Conservation (phyloP, 2,329 filamentous ascomycete species). For the Emericellopsis cladophorae region DNA sequence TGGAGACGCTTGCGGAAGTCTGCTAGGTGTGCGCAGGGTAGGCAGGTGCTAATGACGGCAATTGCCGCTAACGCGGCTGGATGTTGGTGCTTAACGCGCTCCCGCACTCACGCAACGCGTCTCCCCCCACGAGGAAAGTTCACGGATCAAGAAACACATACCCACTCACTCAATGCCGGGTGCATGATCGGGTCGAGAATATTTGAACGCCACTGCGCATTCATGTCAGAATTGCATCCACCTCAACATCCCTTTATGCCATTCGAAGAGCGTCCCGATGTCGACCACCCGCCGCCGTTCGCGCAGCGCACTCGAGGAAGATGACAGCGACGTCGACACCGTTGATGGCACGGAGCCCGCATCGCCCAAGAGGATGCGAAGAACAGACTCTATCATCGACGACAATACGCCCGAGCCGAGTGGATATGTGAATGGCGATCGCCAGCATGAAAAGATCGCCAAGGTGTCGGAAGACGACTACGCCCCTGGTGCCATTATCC, state of each 20-base stretch:
- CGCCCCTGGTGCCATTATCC: slow-evolving; percentile 74
- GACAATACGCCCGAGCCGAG: too few species aligned
- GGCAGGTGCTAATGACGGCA: too few species aligned
- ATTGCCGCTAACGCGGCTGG: too few species aligned
- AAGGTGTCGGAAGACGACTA: slow-evolving; percentile 20
- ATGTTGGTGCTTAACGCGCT: too few species aligned
- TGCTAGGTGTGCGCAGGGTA: background rate
- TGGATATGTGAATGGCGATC: slow-evolving; percentile 5
- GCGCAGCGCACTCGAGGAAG: slow-evolving; percentile 26
- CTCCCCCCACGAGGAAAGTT: too few species aligned
- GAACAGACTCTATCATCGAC: background rate
- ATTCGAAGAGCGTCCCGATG: background rate
- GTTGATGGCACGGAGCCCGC: slow-evolving; percentile 12
- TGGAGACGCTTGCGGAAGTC: background rate
- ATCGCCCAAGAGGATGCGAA: slow-evolving; percentile 21
- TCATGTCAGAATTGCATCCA: background rate
- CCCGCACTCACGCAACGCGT: too few species aligned
- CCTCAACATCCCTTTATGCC: background rate
- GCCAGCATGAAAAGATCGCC: slow-evolving; percentile 4
- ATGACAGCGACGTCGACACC: slow-evolving; percentile 16
- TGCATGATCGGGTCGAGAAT: background rate
- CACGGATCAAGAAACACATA: too few species aligned
- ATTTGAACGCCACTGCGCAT: too few species aligned
- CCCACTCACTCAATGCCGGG: slow-evolving; percentile 2
- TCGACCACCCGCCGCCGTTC: slow-evolving; percentile 24